Conservation (phyloP, 2,329 filamentous ascomycete genomes). For the Akanthomyces muscarius region DNA sequence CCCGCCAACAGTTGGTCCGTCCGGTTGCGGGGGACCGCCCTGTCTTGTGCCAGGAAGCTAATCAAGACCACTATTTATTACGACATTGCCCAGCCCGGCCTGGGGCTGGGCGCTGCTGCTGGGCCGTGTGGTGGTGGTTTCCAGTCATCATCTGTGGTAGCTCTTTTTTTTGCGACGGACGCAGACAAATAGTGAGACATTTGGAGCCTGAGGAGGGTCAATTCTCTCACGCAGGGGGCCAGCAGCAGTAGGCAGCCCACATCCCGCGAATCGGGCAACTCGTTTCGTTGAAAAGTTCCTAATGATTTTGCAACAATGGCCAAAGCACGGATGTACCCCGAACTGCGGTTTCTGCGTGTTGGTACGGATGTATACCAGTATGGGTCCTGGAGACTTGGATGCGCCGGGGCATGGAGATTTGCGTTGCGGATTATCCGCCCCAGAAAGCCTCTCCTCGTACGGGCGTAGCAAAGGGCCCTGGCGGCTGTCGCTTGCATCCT, state of each 20-base stretch:
- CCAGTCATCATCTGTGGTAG: no score
- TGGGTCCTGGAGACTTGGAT: no score
- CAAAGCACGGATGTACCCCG: no score
- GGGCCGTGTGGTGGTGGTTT: no score
- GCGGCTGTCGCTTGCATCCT: slow-evolving; percentile 6
- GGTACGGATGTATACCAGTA: background rate
- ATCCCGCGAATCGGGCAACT: background rate
- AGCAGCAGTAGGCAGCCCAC: background rate
- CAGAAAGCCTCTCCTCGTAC: background rate
- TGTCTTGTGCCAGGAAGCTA: no score
- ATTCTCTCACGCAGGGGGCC: background rate
- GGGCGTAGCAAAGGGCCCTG: background rate
- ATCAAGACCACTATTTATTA: background rate
- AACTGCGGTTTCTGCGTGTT: background rate
- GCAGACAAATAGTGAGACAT: slow-evolving; percentile 19
- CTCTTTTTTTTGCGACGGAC: slow-evolving; percentile 22
- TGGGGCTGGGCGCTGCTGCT: no score
- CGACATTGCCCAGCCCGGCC: no score
- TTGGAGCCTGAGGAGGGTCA: slow-evolving; percentile 4
- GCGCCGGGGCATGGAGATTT: no score
- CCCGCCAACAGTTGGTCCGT: background rate
- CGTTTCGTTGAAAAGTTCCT: background rate
- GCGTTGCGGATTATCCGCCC: background rate
- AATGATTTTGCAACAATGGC: background rate
- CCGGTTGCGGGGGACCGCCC: background rate